Evolutionary conservation across 1,284 basidiomycete genomes (phyloP), one percentile per base, ranked within the genome.

Genomic region (Pseudozyma sp.): DNA sequence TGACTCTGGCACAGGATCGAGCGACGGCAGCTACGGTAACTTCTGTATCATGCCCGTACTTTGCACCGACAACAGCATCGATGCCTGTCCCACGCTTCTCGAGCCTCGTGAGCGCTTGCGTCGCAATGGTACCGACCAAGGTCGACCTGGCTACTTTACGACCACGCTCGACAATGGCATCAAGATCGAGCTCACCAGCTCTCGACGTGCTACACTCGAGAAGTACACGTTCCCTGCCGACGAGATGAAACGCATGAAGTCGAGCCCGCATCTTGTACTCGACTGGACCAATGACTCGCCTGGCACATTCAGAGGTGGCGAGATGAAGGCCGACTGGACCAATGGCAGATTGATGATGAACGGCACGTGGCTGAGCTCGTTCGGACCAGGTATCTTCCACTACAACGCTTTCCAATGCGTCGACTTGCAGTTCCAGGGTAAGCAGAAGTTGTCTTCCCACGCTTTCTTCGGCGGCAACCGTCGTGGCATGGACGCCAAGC

Each of bases 231-330:
- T 76, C 59, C 72, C 78, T 1, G 35, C 59, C 2, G 35, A 12
- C 10, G 52, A 64, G 42, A 66, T 82, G 48, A 52, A 49, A 38
- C 50, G 59, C 35, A 45, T 68, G 44, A 56, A 62, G 19, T 67
- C 59, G 5, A 55, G 5, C 14, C 79, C 80, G 9, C 64, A 68
- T 18, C 51, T 82, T 14, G 79, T 82, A 12, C 63, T 78, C 36
- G 80, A 82, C 57, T 79, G 77, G 76, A 76, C 80, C 38, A 79
- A 81, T 53, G 80, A 82, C 44, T 70, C 70, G 31, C 80, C 80
- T 6, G 73, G 77, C 5, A 77, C 79, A 0, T 78, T 76, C 52
- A 47, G 59, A 2, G 76, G 73, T 9, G 79, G 79, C 10, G 58
- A 69, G 59, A 63, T 79, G 50, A 56, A 66, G 19, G 65, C 75